Percentiles rank a stretch among this genome's conserved stretches.
Evolutionary conservation across 2,329 filamentous ascomycete genomes (phyloP).

Genomic region (Zasmidium citrigriseum): DNA sequence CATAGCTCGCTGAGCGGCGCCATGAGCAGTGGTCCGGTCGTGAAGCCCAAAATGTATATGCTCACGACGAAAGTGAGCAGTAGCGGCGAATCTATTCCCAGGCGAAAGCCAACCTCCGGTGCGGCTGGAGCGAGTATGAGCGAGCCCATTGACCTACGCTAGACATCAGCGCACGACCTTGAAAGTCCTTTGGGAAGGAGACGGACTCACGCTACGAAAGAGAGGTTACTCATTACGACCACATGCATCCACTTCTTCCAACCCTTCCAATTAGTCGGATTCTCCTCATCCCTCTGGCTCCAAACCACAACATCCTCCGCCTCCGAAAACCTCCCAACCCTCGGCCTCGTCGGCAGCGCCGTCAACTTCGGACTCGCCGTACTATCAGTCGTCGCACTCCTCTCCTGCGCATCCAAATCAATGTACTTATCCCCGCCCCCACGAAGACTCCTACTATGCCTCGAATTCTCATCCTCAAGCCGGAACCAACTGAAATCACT

Average conservation of each 20-base stretch:
- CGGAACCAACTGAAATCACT: not conserved
- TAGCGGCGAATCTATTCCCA: slow-evolving; percentile 52
- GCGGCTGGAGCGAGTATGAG: slow-evolving; percentile 67
- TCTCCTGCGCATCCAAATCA: not conserved
- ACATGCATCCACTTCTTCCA: slow-evolving; percentile 45
- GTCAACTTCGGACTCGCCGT: not conserved
- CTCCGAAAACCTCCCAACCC: not conserved
- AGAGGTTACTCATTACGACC: slow-evolving; percentile 39
- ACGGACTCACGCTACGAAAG: slow-evolving; percentile 3
- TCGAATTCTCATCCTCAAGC: not conserved
- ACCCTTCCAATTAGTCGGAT: slow-evolving; percentile 43
- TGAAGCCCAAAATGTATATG: slow-evolving; percentile 45
- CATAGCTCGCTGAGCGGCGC: slow-evolving; percentile 43
- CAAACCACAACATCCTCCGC: not conserved
- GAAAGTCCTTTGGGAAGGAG: not conserved
- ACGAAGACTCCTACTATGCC: not conserved
- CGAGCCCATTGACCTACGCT: not conserved
- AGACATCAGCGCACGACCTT: not conserved
- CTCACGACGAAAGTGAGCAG: slow-evolving; percentile 46
- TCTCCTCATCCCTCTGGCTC: slow-evolving; percentile 29
- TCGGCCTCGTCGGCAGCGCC: not conserved
- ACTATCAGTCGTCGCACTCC: not conserved
- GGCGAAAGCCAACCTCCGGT: slow-evolving; percentile 61
- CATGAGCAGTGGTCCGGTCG: slow-evolving; percentile 44
- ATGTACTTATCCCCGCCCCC: not conserved